phyloP scores from a whole-genome alignment of 192 early-diverging fungal genomes.

The Coemansia furcata region DNA sequence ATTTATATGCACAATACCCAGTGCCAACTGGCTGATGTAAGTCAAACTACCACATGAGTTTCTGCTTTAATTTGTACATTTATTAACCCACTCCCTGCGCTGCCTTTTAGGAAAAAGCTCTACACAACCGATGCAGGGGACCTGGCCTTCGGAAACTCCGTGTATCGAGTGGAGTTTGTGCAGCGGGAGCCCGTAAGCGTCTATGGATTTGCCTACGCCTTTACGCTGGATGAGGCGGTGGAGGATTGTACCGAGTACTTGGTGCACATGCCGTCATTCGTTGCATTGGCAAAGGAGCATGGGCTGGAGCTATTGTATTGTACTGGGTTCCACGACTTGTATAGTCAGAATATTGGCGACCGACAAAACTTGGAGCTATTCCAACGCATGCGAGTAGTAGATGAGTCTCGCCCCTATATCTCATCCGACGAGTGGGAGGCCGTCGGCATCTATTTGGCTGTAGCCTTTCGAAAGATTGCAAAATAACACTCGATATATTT shows the following conservation, averaged over 20 bases:
- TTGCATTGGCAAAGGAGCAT: slow-evolving; percentile 76
- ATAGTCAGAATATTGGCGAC: slow-evolving; percentile 58
- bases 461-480: slow-evolving; percentile 20
- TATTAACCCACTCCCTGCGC: background rate
- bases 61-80: background rate
- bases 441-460: slow-evolving; percentile 57
- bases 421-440: slow-evolving; percentile 92
- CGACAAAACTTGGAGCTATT: slow-evolving; percentile 62
- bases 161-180: slow-evolving; percentile 89
- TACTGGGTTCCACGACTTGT: slow-evolving; percentile 82
- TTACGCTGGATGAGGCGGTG: slow-evolving; percentile 92
- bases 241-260: slow-evolving; percentile 96
- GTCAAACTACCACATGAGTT: background rate
- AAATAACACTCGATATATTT: background rate
- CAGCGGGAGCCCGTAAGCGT: slow-evolving; percentile 55
- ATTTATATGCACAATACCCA: slow-evolving; percentile 93
- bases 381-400: slow-evolving; percentile 80
- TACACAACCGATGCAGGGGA: slow-evolving; percentile 19
- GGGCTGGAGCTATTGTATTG: slow-evolving; percentile 75
- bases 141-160: slow-evolving; percentile 76
- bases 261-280: slow-evolving; percentile 80
- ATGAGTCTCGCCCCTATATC: slow-evolving; percentile 61
- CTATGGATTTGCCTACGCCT: slow-evolving; percentile 86
- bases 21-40: slow-evolving; percentile 87
- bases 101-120: slow-evolving; percentile 53